Conservation (phyloP, 2,329 filamentous ascomycete species). For the Fusarium transvaalense region DNA sequence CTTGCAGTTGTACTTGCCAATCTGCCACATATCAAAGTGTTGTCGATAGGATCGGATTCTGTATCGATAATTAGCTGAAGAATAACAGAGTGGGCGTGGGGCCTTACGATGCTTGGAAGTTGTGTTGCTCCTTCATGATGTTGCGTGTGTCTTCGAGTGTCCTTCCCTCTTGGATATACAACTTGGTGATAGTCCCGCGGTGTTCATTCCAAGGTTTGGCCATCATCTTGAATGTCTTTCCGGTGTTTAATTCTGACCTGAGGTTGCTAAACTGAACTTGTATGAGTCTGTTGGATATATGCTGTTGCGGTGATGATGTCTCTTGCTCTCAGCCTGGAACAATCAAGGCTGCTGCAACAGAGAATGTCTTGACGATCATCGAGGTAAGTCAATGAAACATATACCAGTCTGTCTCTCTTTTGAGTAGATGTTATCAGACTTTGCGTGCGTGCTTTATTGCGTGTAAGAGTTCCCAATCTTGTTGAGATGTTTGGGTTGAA, state of each 20-base stretch:
- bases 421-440: background rate
- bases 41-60: constrained; percentile 62
- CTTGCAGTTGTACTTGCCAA: constrained; percentile 63
- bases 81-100: background rate
- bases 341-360: constrained; percentile 38
- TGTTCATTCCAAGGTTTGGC: constrained; percentile 59
- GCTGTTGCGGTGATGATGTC: constrained; percentile 6
- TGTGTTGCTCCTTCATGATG: constrained; percentile 56
- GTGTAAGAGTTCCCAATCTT: background rate
- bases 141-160: constrained; percentile 58
- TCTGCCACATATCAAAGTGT: constrained; percentile 60
- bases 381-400: constrained; percentile 5
- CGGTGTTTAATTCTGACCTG: background rate
- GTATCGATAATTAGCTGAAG: constrained; percentile 4
- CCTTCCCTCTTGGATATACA: constrained; percentile 57
- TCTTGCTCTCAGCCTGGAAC: constrained; percentile 36
- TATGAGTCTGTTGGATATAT: background rate
- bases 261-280: background rate
- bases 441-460: background rate
- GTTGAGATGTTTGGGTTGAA: background rate
- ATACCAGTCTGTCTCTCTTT: background rate
- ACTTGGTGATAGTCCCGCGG: constrained; percentile 52
- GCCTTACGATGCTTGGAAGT: constrained; percentile 59
- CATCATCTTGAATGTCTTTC: constrained; percentile 51
- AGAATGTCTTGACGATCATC: constrained; percentile 31